A percentile compares a stretch with the other conserved stretches of the same genome.
Evolutionary conservation across 192 early-diverging fungal species (phyloP).

Genomic region (Mortierella claussenii): DNA sequence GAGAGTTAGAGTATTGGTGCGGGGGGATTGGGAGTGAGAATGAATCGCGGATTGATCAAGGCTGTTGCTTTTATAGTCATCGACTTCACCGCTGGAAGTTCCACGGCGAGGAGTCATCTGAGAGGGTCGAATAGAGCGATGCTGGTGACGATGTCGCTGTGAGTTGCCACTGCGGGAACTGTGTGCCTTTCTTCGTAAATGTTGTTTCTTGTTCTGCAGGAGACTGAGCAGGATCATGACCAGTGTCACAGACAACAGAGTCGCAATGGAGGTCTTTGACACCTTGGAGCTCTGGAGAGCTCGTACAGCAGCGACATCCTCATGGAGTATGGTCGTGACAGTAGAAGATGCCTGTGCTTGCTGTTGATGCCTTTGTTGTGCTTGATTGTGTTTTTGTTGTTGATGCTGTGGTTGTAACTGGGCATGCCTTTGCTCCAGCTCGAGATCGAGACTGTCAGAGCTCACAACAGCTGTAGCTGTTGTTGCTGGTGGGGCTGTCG

Average conservation of each 20-base stretch:
- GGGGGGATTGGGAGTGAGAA: conserved; percentile 13
- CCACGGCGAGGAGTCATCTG: too few relatives aligned
- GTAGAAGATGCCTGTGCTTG: too few relatives aligned
- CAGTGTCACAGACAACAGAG: conserved; percentile 41
- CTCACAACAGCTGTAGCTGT: background rate
- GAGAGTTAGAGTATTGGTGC: conserved; percentile 3
- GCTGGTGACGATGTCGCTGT: conserved; percentile 8
- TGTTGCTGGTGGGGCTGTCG: background rate
- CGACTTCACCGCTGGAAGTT: too few relatives aligned
- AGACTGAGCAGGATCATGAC: conserved; percentile 48
- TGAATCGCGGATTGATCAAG: conserved; percentile 11
- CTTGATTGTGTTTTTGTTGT: background rate
- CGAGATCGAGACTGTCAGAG: background rate
- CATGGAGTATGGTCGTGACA: too few relatives aligned
- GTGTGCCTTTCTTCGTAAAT: conserved; percentile 8
- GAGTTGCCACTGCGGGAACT: conserved; percentile 7
- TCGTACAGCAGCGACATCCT: background rate
- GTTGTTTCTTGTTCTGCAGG: conserved; percentile 38
- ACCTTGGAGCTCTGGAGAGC: conserved; percentile 9
- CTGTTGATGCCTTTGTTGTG: background rate
- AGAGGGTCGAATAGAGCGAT: too few relatives aligned
- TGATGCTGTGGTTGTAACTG: background rate
- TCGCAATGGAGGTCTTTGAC: conserved; percentile 34
- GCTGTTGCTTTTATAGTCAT: conserved; percentile 22
- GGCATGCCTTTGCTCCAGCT: too few relatives aligned